Evolutionary conservation across 78 protist species (phyloP), one percentile per base, ranked within the genome.

Genomic region (Planoprotostelium fungivorum): DNA sequence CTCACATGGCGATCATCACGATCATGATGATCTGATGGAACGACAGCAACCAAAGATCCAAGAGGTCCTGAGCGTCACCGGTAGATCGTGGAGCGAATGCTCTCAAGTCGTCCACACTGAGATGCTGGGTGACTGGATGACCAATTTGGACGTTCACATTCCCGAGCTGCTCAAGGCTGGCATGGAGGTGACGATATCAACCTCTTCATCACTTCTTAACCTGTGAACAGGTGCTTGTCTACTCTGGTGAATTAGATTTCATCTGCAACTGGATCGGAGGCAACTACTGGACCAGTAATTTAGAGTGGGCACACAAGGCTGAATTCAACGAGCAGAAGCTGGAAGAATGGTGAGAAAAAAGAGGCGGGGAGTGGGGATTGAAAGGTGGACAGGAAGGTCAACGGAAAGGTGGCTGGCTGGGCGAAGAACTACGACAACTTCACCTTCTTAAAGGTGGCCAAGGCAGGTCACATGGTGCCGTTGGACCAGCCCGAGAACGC

Each of bases 401-500:
- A 51, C 5, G 73, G 73, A 51, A 31, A 89, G 35, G 95, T 93
- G 10, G 95, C 96, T 1, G 97, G 96, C 84, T 95, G 87, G 63
- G 94, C 88, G 38, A 90, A 91, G 86, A 88, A 89, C 35, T 92
- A 51, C 10, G 91, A 90, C 34, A 90, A 83, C 36, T 85, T 95
- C 25, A 90, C 89, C 37, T 94, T 91, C 84, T 34, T 94, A 5
- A 91, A 90, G 16, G 92, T 95, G 23, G 35, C 88, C 73, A 90
- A 88, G 63, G 97, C 97, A 1, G 97, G 97, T 29, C 97, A 96
- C 84, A 94, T 96, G 38, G 88, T 89, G 28, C 96, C 96, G 35
- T 36, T 29, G 38, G 92, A 96, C 38, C 93, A 94, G 89, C 96
- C 96, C 23, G 89, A 9, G 10, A 25, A 91, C 5, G 90, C 89